Conservation (phyloP, 2,329 filamentous ascomycete genomes). For the Xylaria arbuscula region DNA sequence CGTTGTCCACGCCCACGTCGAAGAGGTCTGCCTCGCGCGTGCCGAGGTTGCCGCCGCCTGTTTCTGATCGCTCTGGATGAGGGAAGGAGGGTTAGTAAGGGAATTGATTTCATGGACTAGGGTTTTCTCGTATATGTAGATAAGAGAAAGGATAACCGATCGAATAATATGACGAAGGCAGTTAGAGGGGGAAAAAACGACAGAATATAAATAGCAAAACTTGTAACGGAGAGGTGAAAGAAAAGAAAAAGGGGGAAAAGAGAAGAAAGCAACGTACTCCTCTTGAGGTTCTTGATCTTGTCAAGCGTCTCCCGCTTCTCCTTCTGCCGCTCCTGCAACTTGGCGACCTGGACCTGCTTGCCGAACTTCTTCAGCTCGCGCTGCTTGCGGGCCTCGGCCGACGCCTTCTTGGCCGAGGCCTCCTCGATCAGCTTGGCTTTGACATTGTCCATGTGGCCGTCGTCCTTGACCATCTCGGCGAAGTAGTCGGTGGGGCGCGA, state of each 20-base stretch:
- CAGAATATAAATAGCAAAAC: background rate
- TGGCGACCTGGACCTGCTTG: constrained; percentile 96
- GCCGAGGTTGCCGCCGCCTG: constrained; percentile 66
- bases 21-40: constrained; percentile 88
- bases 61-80: constrained; percentile 81
- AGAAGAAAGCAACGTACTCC: constrained; percentile 74
- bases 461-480: constrained; percentile 98
- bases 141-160: background rate
- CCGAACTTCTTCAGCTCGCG: constrained; percentile 98
- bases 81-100: constrained; percentile 20
- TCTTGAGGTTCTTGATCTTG: constrained; percentile 94
- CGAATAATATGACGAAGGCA: background rate
- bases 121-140: background rate
- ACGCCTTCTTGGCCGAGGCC: constrained; percentile 90
- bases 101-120: background rate
- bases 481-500: constrained; percentile 94
- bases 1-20: constrained; percentile 84
- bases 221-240: background rate
- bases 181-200: background rate
- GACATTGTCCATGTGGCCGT: constrained; percentile 98
- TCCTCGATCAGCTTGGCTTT: constrained; percentile 93
- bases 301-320: constrained; percentile 92
- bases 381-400: constrained; percentile 89
- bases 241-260: background rate
- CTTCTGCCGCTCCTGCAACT: constrained; percentile 93